Evolutionary conservation across 164 flowering plant genomes (phyloP).

Genomic region (Warburgia ugandensis): DNA sequence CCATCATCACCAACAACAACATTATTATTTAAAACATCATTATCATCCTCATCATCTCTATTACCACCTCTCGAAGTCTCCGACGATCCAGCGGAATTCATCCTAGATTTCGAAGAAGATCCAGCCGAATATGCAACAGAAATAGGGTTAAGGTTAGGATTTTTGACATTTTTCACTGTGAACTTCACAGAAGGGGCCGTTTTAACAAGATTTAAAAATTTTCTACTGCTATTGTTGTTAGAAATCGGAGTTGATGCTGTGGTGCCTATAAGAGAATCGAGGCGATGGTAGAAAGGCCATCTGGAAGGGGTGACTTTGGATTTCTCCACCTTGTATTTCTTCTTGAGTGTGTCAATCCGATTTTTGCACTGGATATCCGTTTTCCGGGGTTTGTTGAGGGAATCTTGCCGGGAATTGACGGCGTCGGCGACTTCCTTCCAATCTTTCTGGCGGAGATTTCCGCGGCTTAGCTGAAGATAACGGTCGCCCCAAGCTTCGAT

Average conservation of each 20-base stretch:
- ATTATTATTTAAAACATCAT: conserved; percentile 1
- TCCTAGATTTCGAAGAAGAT: conserved; percentile 11
- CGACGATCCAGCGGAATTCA: conserved; percentile 12
- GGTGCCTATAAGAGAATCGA: conserved; percentile 50
- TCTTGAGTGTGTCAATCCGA: conserved; percentile 73
- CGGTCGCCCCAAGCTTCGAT: conserved; percentile 81
- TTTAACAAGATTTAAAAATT: neutral
- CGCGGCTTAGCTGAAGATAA: conserved; percentile 47
- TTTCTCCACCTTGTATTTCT: conserved; percentile 65
- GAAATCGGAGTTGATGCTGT: neutral
- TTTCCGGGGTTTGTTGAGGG: conserved; percentile 22
- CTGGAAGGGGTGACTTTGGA: conserved; percentile 32
- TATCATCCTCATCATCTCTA: conserved; percentile 5
- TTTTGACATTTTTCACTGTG: conserved; percentile 11
- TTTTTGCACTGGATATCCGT: conserved; percentile 77
- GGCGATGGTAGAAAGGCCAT: conserved; percentile 51
- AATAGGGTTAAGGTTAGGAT: conserved; percentile 8
- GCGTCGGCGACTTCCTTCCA: conserved; percentile 72
- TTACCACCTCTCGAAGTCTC: conserved; percentile 25
- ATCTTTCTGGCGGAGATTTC: conserved; percentile 69
- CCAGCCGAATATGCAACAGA: conserved; percentile 12
- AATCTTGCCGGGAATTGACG: conserved; percentile 43
- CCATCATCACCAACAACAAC: conserved; percentile 10
- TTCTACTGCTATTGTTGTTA: neutral
- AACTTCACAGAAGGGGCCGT: conserved; percentile 10